These are phyloP conservation scores for Pascua guehoae DNA, from an alignment of 1,284 basidiomycete genomes.

Conservation along the genomic window DNA sequence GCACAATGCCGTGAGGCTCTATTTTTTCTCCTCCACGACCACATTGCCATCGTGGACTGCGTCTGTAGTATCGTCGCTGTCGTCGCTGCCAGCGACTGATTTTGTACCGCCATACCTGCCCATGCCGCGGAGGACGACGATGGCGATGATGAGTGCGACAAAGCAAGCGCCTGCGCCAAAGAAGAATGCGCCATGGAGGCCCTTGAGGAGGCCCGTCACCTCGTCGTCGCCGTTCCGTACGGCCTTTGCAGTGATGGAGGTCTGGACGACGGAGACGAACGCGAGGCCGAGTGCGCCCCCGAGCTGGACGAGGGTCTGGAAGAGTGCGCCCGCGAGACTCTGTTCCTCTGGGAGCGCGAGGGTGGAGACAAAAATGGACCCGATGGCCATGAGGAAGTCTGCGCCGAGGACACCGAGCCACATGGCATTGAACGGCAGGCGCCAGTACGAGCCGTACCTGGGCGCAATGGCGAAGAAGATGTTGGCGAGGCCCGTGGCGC, in stretches of 20 bases:
- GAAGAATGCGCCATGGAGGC: slow-evolving; percentile 43
- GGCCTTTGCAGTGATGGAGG: slow-evolving; percentile 22
- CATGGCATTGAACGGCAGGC: slow-evolving; percentile 72
- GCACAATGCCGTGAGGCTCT: background rate
- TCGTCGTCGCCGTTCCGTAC: slow-evolving; percentile 13
- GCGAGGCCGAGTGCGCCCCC: slow-evolving; percentile 72
- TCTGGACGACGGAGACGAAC: slow-evolving; percentile 67
- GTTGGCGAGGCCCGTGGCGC: slow-evolving; percentile 58
- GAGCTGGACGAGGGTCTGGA: slow-evolving; percentile 54
- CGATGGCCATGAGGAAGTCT: slow-evolving; percentile 72
- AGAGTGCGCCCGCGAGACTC: slow-evolving; percentile 66
- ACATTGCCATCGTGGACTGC: background rate
- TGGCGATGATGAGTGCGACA: slow-evolving; percentile 30
- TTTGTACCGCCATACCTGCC: slow-evolving; percentile 16
- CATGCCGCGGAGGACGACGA: slow-evolving; percentile 33
- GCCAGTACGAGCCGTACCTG: slow-evolving; percentile 66
- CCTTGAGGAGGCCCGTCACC: slow-evolving; percentile 22
- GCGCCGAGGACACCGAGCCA: slow-evolving; percentile 68
- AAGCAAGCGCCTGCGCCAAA: slow-evolving; percentile 38
- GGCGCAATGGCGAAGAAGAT: slow-evolving; percentile 70
- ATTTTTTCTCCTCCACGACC: background rate
- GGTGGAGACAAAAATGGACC: slow-evolving; percentile 70
- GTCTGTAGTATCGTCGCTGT: background rate
- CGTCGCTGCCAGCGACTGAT: background rate
- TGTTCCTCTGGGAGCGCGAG: slow-evolving; percentile 71